Evolutionary conservation across 148 eudicot genomes (phyloP).

Genomic region (Rhododendron kiyosumense): DNA sequence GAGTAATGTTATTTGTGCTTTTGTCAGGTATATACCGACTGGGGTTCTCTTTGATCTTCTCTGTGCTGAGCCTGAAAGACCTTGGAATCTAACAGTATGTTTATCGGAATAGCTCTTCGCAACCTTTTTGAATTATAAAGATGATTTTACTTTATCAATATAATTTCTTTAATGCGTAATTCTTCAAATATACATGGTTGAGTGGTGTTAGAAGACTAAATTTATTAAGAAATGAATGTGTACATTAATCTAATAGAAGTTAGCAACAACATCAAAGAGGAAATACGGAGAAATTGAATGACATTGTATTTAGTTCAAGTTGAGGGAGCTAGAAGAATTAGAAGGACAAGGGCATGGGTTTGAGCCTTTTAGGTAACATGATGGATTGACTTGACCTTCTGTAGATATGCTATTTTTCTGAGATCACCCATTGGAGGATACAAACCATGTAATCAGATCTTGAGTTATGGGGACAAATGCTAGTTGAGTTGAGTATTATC

Average conservation of each 20-base stretch:
- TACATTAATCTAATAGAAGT: not conserved
- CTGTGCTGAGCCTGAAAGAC: constrained; percentile 59
- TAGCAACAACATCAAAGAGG: not conserved
- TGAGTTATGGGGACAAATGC: not conserved
- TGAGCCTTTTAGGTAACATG: not conserved
- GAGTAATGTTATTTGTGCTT: constrained; percentile 11
- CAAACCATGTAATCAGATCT: not conserved
- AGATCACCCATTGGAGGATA: not conserved
- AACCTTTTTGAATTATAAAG: not conserved
- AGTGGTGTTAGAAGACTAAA: not conserved
- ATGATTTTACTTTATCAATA: not conserved
- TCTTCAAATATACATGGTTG: not conserved
- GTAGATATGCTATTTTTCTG: not conserved
- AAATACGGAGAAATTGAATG: not conserved
- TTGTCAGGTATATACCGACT: constrained; percentile 87
- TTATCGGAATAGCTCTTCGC: not conserved
- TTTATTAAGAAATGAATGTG: not conserved
- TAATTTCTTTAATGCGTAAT: not conserved
- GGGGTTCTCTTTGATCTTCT: constrained; percentile 77
- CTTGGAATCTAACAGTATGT: constrained; percentile 84
- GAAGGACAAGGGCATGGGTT: not conserved
- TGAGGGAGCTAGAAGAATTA: not conserved
- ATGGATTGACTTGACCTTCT: not conserved
- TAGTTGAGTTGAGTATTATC: not conserved
- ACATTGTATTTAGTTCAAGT: not conserved